Percentiles rank a stretch among this genome's conserved stretches.
phyloP scores from a whole-genome alignment of 2,329 filamentous ascomycete genomes.

The Penicillium sp. region DNA sequence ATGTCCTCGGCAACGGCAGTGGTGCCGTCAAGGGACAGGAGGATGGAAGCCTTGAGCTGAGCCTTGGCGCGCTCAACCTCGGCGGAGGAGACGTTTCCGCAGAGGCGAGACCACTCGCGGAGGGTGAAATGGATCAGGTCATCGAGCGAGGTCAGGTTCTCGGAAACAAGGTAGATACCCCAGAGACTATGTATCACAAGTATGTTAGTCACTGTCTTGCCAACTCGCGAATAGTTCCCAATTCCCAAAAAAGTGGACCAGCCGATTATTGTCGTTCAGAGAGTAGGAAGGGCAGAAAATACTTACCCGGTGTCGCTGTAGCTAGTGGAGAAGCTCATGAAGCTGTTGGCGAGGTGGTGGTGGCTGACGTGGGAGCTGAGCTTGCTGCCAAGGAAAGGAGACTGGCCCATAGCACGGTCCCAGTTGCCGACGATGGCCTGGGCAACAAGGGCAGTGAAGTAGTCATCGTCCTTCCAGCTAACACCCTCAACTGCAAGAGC shows the following conservation, averaged over 20 bases:
- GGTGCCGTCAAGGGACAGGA: constrained; percentile 95
- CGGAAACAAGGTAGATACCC: constrained; percentile 98
- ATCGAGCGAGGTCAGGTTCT: constrained; percentile 83
- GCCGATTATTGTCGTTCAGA: not conserved
- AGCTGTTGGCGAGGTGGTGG: constrained; percentile 96
- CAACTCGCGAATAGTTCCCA: constrained; percentile 13
- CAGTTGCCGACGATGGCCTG: constrained; percentile 99
- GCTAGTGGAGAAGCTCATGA: constrained; percentile 99
- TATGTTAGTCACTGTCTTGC: not conserved
- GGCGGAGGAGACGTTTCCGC: constrained; percentile 79
- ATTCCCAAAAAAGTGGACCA: not conserved
- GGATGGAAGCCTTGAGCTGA: constrained; percentile 97
- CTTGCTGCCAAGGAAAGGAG: constrained; percentile 96
- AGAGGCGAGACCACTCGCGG: constrained; percentile 96
- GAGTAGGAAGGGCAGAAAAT: not conserved
- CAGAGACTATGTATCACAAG: constrained; percentile 68
- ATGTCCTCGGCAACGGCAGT: constrained; percentile 98
- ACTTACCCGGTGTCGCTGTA: constrained; percentile 98
- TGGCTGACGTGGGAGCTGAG: constrained; percentile 93
- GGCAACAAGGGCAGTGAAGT: constrained; percentile 96
- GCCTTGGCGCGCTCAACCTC: constrained; percentile 99
- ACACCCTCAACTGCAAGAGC: constrained; percentile 99
- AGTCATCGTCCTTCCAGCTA: constrained; percentile 98
- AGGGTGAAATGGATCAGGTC: constrained; percentile 98
- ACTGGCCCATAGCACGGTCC: constrained; percentile 98